Percentiles rank a stretch among this genome's conserved stretches.
Evolutionary conservation across 352 stramenopile genomes (phyloP).

Genomic region (Pythium grandisporangium): DNA sequence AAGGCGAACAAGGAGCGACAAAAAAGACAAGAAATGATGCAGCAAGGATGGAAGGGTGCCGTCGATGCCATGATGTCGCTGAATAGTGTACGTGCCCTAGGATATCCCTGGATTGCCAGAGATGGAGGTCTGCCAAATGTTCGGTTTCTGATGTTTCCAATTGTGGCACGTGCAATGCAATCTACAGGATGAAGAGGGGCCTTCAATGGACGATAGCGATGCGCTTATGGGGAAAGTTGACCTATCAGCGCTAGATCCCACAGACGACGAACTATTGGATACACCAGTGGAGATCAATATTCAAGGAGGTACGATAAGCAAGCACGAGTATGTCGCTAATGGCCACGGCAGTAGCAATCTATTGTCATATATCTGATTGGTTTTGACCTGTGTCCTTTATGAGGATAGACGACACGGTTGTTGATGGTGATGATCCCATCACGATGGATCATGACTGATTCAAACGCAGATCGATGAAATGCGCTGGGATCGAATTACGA

Average conservation of each 20-base stretch:
- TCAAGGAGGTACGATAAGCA: slow-evolving; percentile 8
- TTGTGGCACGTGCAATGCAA: too few species aligned
- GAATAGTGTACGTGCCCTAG: slow-evolving; percentile 35
- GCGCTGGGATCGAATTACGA: too few species aligned
- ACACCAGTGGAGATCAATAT: slow-evolving; percentile 9
- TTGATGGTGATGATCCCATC: slow-evolving; percentile 9
- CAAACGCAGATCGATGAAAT: too few species aligned
- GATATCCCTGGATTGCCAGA: too few species aligned
- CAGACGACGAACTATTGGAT: slow-evolving; percentile 16
- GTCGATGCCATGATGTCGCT: slow-evolving; percentile 75
- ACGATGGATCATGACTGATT: slow-evolving; percentile 2
- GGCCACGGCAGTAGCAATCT: too few species aligned
- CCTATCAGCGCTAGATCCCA: slow-evolving; percentile 11
- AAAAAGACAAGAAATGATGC: slow-evolving; percentile 83
- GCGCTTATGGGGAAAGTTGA: slow-evolving; percentile 15
- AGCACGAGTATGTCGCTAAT: too few species aligned
- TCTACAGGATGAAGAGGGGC: too few species aligned
- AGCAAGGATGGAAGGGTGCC: slow-evolving; percentile 83
- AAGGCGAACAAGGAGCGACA: slow-evolving; percentile 84
- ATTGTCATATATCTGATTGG: too few species aligned
- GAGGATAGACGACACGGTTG: too few species aligned
- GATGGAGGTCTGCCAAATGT: too few species aligned
- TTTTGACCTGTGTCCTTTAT: too few species aligned
- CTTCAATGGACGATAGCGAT: slow-evolving; percentile 11
- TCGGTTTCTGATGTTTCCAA: too few species aligned